Evolutionary conservation across 306 rosid species (phyloP).

Genomic region (Herpetospermum pedunculosum): DNA sequence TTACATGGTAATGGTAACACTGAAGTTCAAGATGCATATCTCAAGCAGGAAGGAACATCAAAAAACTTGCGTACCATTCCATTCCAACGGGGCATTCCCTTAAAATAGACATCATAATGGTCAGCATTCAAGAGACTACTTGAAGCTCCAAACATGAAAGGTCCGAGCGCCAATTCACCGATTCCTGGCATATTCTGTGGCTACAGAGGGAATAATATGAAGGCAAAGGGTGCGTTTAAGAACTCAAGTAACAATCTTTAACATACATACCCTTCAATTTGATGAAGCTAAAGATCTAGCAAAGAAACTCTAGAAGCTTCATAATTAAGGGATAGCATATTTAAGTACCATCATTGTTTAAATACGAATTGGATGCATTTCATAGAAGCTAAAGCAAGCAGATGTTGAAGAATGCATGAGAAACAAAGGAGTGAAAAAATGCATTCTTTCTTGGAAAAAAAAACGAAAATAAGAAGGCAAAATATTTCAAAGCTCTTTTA

Average conservation of each 20-base stretch:
- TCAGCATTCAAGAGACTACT: constrained; percentile 68
- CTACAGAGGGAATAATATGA: constrained; percentile 20
- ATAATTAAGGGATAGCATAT: not conserved
- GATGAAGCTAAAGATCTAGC: not conserved
- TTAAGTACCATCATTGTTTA: not conserved
- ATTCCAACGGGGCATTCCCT: constrained; percentile 74
- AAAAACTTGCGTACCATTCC: constrained; percentile 51
- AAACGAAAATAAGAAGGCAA: not conserved
- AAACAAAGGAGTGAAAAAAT: not conserved
- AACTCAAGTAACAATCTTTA: not conserved
- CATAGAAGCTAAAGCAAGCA: not conserved
- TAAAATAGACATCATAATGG: constrained; percentile 71
- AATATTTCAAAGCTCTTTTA: not conserved
- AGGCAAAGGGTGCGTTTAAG: not conserved
- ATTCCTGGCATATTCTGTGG: constrained; percentile 64
- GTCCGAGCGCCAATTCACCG: constrained; percentile 94
- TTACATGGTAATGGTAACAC: not conserved
- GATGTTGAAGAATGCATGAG: not conserved
- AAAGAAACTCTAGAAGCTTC: not conserved
- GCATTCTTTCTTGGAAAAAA: not conserved
- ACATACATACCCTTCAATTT: not conserved
- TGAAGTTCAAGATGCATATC: constrained; percentile 6
- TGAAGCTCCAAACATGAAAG: constrained; percentile 77
- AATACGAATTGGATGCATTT: not conserved
- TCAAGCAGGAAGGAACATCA: constrained; percentile 9